Conservation (phyloP, 2,329 filamentous ascomycete species). For the Aspergillus felis region DNA sequence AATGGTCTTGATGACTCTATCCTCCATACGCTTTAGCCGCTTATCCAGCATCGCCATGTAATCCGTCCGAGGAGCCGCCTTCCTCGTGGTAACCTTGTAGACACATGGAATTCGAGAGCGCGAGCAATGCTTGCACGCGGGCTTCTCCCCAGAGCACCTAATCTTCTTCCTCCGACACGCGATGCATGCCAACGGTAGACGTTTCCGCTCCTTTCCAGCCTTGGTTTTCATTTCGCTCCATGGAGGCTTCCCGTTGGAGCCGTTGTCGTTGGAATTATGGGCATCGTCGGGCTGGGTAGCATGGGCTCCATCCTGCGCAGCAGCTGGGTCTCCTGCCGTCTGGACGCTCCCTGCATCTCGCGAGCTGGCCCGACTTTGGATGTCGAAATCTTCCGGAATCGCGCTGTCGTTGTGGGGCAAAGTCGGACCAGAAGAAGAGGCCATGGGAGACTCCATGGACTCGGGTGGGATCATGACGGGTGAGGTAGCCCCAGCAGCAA, state of each 20-base stretch:
- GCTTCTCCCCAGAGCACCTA: slow-evolving; percentile 94
- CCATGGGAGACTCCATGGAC: slow-evolving; percentile 29
- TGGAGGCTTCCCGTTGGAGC: slow-evolving; percentile 51
- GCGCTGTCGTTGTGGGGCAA: slow-evolving; percentile 24
- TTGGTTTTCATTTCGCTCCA: slow-evolving; percentile 87
- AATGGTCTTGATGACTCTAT: slow-evolving; percentile 91
- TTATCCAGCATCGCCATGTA: slow-evolving; percentile 99
- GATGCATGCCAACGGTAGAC: slow-evolving; percentile 89
- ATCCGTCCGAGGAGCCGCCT: slow-evolving; percentile 89
- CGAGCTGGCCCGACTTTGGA: slow-evolving; percentile 34
- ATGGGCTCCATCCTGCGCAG: slow-evolving; percentile 14
- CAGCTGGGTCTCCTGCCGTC: slow-evolving; percentile 19
- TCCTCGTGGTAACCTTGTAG: slow-evolving; percentile 93
- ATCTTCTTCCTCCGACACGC: slow-evolving; percentile 97
- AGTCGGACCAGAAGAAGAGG: slow-evolving; percentile 21
- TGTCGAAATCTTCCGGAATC: slow-evolving; percentile 31
- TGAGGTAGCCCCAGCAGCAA: slow-evolving; percentile 32
- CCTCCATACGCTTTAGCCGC: slow-evolving; percentile 92
- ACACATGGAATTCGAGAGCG: slow-evolving; percentile 91
- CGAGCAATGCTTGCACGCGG: slow-evolving; percentile 92
- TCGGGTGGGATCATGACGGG: slow-evolving; percentile 38
- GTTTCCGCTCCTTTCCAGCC: slow-evolving; percentile 92
- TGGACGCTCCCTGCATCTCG: slow-evolving; percentile 30
- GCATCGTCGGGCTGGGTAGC: slow-evolving; percentile 19
- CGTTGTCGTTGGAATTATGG: slow-evolving; percentile 42